phyloP scores from a whole-genome alignment of 495 filamentous ascomycete genomes.

The Recurvomyces mirabilis region DNA sequence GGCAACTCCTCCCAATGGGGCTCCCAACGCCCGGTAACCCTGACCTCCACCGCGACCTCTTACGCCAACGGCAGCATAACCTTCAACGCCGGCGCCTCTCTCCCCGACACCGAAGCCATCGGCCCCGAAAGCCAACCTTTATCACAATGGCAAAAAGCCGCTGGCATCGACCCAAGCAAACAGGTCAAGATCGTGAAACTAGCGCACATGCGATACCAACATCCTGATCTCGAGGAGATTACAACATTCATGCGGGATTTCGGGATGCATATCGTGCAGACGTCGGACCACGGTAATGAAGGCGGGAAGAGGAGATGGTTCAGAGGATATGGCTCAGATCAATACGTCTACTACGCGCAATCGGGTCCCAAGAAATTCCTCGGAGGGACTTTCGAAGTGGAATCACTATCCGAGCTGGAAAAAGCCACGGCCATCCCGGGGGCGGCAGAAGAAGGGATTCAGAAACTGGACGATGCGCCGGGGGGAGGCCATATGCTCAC shows the following conservation, averaged over 20 bases:
- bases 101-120: conserved; percentile 33
- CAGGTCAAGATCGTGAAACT: conserved; percentile 36
- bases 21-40: conserved; percentile 7
- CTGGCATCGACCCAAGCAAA: conserved; percentile 27
- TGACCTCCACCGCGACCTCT: neutral
- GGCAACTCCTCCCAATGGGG: conserved; percentile 15
- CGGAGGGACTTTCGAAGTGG: conserved; percentile 31
- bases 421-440: conserved; percentile 21
- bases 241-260: conserved; percentile 35
- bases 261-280: conserved; percentile 30
- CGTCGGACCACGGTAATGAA: no score
- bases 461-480: conserved; percentile 41
- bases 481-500: conserved; percentile 50
- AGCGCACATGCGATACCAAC: conserved; percentile 42
- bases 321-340: conserved; percentile 30
- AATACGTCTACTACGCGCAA: conserved; percentile 34
- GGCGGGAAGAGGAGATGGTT: conserved; percentile 26
- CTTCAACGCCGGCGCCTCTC: conserved; percentile 32
- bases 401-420: conserved; percentile 28
- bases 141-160: conserved; percentile 30
- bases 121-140: conserved; percentile 25
- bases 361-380: conserved; percentile 30
- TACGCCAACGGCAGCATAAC: conserved; percentile 5
- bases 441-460: conserved; percentile 31
- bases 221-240: conserved; percentile 36